These are phyloP conservation scores for Sapria himalayana DNA, from an alignment of 345 rosid species.

Conservation along the genomic window DNA sequence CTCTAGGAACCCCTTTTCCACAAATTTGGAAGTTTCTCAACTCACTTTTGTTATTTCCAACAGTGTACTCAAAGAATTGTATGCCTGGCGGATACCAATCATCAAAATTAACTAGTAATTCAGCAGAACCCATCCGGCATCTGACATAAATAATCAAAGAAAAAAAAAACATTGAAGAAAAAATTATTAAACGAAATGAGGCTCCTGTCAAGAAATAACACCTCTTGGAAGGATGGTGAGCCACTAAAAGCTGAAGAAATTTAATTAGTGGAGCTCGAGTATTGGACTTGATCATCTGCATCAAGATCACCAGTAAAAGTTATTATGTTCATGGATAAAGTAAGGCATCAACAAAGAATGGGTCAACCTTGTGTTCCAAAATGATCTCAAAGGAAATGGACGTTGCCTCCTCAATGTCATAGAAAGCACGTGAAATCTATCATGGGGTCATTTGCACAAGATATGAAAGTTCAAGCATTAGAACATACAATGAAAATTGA, in stretches of 20 bases:
- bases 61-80: conserved; percentile 11
- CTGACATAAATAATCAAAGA: conserved; percentile 21
- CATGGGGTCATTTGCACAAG: conserved; percentile 9
- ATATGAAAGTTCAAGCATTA: too few species aligned
- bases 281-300: conserved; percentile 67
- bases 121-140: conserved; percentile 93
- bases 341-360: conserved; percentile 7
- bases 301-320: too few species aligned
- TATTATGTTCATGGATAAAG: too few species aligned
- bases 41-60: conserved; percentile 13
- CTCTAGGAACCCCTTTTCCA: conserved; percentile 92
- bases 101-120: conserved; percentile 63
- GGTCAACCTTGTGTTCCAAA: conserved; percentile 41
- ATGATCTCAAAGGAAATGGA: conserved; percentile 61
- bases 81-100: conserved; percentile 39
- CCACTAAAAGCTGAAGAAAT: conserved; percentile 74
- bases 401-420: conserved; percentile 91
- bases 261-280: conserved; percentile 52
- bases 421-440: conserved; percentile 69
- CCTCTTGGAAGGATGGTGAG: conserved; percentile 92
- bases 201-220: too few species aligned
- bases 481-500: too few species aligned
- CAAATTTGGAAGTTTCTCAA: conserved; percentile 41
- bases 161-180: conserved; percentile 14
- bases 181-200: conserved; percentile 7